Conservation (phyloP, 345 rosid species). For the Streptanthus diversifolius region DNA sequence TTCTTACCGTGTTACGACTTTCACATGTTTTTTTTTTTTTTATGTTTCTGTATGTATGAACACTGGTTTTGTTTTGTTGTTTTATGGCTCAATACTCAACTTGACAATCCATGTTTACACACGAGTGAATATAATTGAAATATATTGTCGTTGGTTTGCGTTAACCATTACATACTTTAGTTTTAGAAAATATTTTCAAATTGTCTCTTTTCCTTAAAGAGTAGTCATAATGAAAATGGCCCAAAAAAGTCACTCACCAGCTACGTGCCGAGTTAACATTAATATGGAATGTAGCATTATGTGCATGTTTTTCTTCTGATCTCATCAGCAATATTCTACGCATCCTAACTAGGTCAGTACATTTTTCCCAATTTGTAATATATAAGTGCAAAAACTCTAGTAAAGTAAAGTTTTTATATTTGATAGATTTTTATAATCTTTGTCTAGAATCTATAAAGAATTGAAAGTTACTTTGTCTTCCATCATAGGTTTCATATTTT, state of each 20-base stretch:
- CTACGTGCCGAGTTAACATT: not conserved
- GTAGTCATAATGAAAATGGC: not conserved
- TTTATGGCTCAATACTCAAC: not conserved
- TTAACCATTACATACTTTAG: not conserved
- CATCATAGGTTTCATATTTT: not conserved
- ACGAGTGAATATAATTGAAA: not conserved
- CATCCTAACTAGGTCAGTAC: not conserved
- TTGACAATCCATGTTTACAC: not conserved
- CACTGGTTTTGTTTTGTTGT: not conserved
- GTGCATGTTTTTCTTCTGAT: not conserved
- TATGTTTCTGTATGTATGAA: not conserved
- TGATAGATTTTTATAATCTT: not conserved
- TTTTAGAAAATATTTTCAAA: not conserved
- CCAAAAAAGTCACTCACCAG: not conserved
- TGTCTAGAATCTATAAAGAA: not conserved
- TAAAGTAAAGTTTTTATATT: not conserved
- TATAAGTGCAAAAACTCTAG: not conserved
- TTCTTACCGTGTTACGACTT: not conserved
- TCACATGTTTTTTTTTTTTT: not conserved
- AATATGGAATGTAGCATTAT: not conserved
- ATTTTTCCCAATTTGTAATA: not conserved
- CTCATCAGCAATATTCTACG: not conserved
- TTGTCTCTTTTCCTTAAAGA: not conserved
- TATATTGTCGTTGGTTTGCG: not conserved
- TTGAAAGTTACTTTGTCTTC: not conserved